Evolutionary conservation across 768 basidiomycete species (phyloP), one percentile per base, ranked within the genome.

Genomic region (Asterophora lycoperdoides): DNA sequence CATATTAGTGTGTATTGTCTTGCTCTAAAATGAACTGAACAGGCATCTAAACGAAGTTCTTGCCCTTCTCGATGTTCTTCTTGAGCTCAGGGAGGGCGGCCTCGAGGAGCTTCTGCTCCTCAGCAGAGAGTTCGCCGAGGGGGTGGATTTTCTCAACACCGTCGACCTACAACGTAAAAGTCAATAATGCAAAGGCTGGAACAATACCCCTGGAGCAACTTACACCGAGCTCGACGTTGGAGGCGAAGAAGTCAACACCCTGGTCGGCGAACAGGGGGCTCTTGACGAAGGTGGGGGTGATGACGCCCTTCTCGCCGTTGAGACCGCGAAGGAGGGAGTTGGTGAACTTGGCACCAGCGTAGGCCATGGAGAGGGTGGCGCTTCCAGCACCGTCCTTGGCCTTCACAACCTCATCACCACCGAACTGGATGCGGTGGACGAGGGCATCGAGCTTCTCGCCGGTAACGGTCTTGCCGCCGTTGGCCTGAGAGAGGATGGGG

Each of bases 21-120:
- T n/a, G 19, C 17, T 23, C 33, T 10, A 33, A 10, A 18, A 17
- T 23, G 34, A 18, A 39, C 5, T 8, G 8, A 39, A 37, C n/a
- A 48, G 23, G 19, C 9, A 29, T 44, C 49, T 50, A 44, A 64
- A 80, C 86, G 55, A 90, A 91, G 37, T 79, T 77, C 69, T 77
- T 82, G 71, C 93, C 93, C 84, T 93, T 97, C 71, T 90, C 89
- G 60, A 97, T 95, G 82, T 96, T 97, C 84, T 89, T 93, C 82
- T 89, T 89, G 61, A 99, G 81, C 59, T 93, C 91, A 56, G 91
- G 90, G 60, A 93, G 66, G 76, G 88, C 91, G 28, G 85, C 93
- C 19, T 82, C 86, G 60, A 99, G 73, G 50, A 96, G 78, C 65
- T 81, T 80, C 78, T 93, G 68, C 75, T 99, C 96, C 63, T 85